phyloP scores from a whole-genome alignment of 345 rosid genomes.

The Aethionema arabicum region DNA sequence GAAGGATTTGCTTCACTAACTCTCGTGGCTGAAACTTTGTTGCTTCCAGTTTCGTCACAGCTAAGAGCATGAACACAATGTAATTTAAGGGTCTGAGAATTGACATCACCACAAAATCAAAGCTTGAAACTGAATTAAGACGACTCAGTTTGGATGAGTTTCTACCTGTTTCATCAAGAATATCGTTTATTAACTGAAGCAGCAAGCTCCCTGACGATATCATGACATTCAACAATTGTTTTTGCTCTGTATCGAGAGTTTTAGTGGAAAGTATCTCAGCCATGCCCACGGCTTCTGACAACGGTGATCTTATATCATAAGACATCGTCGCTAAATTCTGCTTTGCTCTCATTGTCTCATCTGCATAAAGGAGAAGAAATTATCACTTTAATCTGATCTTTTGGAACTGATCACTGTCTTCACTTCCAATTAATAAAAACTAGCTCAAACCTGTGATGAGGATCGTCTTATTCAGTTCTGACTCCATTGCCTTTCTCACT shows the following conservation, averaged over 20 bases:
- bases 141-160: not conserved
- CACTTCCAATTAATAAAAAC: not conserved
- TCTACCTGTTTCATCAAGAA: constrained; percentile 94
- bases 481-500: constrained; percentile 92
- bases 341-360: constrained; percentile 98
- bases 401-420: not conserved
- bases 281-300: constrained; percentile 91
- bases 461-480: constrained; percentile 88
- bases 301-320: constrained; percentile 94
- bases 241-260: constrained; percentile 74
- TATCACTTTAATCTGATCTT: not conserved
- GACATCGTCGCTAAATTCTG: constrained; percentile 99
- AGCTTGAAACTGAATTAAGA: not conserved
- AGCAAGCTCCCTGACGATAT: constrained; percentile 94
- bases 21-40: constrained; percentile 90
- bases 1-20: constrained; percentile 89
- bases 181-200: constrained; percentile 89
- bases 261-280: constrained; percentile 89
- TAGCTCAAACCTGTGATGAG: constrained; percentile 78
- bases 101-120: constrained; percentile 2
- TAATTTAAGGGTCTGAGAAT: constrained; percentile 14
- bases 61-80: constrained; percentile 24
- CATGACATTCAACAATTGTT: constrained; percentile 77
- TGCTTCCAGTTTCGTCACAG: constrained; percentile 94
- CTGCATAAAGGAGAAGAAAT: constrained; percentile 40